phyloP scores from a whole-genome alignment of 139 green algal genomes.

The Chlorokybus atmophyticus region DNA sequence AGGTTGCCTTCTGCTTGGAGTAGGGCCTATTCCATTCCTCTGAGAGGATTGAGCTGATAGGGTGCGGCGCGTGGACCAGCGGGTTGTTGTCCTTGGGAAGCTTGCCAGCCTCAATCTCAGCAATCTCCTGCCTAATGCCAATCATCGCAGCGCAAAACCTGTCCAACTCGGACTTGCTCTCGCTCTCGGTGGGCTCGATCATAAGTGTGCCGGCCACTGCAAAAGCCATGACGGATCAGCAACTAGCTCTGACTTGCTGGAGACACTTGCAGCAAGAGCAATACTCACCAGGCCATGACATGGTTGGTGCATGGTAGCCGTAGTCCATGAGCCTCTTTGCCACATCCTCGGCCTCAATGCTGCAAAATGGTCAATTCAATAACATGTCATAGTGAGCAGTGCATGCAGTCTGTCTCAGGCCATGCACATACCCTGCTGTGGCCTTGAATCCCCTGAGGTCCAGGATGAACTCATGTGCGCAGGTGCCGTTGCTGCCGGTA shows the following conservation, averaged over 20 bases:
- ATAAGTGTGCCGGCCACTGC: constrained; percentile 95
- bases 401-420: neutral
- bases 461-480: constrained; percentile 99
- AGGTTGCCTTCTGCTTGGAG: constrained; percentile 74
- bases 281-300: no score
- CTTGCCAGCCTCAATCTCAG: constrained; percentile 63
- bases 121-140: constrained; percentile 81
- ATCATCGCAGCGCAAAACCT: constrained; percentile 93
- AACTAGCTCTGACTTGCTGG: no score
- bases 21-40: constrained; percentile 87
- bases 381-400: neutral
- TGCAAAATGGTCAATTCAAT: constrained; percentile 19
- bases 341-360: constrained; percentile 84
- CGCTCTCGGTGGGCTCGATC: constrained; percentile 94
- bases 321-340: constrained; percentile 99
- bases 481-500: constrained; percentile 71
- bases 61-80: constrained; percentile 87
- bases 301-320: constrained; percentile 96
- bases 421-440: constrained; percentile 22
- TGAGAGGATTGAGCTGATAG: constrained; percentile 48
- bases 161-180: constrained; percentile 83
- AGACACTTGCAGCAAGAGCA: no score
- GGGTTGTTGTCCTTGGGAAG: constrained; percentile 66
- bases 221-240: no score
- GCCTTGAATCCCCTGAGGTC: constrained; percentile 74